These are phyloP conservation scores for Claviceps sorghi DNA, from an alignment of 2,329 filamentous ascomycete species.

Conservation along the genomic window DNA sequence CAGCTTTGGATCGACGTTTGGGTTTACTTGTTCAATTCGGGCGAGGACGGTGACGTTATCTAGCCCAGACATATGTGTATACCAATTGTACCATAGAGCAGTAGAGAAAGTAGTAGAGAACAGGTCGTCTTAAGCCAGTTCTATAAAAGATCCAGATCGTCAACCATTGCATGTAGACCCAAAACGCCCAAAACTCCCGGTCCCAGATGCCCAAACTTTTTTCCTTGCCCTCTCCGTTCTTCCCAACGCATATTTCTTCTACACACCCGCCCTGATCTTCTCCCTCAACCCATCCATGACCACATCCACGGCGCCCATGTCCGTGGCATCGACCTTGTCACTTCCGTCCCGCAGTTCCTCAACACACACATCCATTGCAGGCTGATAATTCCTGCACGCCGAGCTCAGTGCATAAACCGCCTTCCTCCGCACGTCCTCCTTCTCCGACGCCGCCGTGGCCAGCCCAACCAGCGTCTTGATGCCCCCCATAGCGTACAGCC, in stretches of 20 bases:
- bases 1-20: background rate
- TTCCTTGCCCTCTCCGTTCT: background rate
- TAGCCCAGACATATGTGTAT: constrained; percentile 18
- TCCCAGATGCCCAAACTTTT: constrained; percentile 8
- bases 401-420: constrained; percentile 81
- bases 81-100: constrained; percentile 19
- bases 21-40: background rate
- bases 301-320: constrained; percentile 76
- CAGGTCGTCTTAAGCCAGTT: background rate
- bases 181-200: constrained; percentile 19
- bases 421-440: constrained; percentile 61
- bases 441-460: constrained; percentile 25
- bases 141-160: background rate
- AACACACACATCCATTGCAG: constrained; percentile 56
- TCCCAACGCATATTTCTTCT: background rate
- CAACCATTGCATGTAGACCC: constrained; percentile 4
- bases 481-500: constrained; percentile 46
- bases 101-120: background rate
- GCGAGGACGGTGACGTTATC: background rate
- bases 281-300: constrained; percentile 55
- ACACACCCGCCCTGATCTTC: constrained; percentile 23
- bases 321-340: constrained; percentile 54
- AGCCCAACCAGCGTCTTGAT: constrained; percentile 56
- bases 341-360: constrained; percentile 42
- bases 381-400: constrained; percentile 77